These are phyloP conservation scores for Datisca glomerata DNA, from an alignment of 306 rosid species.

Conservation along the genomic window DNA sequence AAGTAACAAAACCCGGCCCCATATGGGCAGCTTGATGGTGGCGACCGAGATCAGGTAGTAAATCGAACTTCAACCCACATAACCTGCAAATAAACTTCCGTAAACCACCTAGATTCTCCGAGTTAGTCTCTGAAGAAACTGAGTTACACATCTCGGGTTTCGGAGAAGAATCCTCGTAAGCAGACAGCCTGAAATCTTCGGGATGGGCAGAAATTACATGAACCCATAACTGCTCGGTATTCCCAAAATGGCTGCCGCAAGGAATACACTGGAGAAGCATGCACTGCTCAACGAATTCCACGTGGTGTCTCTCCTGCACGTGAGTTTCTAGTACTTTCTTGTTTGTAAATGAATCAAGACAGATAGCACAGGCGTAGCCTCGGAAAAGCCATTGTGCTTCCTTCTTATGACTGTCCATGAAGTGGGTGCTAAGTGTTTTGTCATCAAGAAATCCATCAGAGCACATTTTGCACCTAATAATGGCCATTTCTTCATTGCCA, in stretches of 20 bases:
- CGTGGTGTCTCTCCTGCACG: slow-evolving; percentile 96
- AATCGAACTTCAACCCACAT: slow-evolving; percentile 93
- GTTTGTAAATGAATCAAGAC: slow-evolving; percentile 91
- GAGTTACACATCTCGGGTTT: slow-evolving; percentile 39
- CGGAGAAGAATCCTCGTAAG: slow-evolving; percentile 38
- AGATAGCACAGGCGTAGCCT: slow-evolving; percentile 94
- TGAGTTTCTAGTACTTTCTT: slow-evolving; percentile 81
- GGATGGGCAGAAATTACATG: slow-evolving; percentile 77
- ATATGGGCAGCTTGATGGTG: slow-evolving; percentile 99
- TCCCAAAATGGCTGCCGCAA: slow-evolving; percentile 90
- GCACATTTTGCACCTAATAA: slow-evolving; percentile 76
- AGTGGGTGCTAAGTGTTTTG: slow-evolving; percentile 72
- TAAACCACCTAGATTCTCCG: slow-evolving; percentile 38
- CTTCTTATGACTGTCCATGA: slow-evolving; percentile 93
- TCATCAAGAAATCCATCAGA: slow-evolving; percentile 53
- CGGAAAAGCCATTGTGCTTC: slow-evolving; percentile 98
- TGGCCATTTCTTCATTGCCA: slow-evolving; percentile 35
- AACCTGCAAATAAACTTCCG: slow-evolving; percentile 81
- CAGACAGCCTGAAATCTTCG: slow-evolving; percentile 47
- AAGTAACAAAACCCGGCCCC: slow-evolving; percentile 62
- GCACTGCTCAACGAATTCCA: slow-evolving; percentile 87
- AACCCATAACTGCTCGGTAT: slow-evolving; percentile 69
- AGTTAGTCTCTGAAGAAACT: slow-evolving; percentile 41
- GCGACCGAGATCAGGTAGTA: slow-evolving; percentile 95
- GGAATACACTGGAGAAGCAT: slow-evolving; percentile 97